Evolutionary conservation across 441 rosid genomes (phyloP).

Genomic region (Populus hybrid): DNA sequence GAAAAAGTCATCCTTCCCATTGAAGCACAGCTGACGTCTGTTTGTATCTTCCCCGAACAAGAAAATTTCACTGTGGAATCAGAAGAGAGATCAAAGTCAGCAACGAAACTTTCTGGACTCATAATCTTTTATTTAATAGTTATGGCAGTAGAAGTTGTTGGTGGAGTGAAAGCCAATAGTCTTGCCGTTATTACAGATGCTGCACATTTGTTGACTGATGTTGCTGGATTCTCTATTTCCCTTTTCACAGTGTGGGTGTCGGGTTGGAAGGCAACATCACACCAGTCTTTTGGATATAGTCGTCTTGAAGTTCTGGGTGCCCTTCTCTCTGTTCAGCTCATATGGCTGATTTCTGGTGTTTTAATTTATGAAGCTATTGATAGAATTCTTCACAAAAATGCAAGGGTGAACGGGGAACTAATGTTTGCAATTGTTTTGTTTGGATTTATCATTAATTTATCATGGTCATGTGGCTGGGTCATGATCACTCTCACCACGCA

Average conservation of each 20-base stretch:
- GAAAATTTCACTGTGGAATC: constrained; percentile 39
- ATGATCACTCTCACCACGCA: constrained; percentile 27
- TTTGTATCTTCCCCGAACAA: constrained; percentile 47
- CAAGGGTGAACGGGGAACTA: constrained; percentile 48
- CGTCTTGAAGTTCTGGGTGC: constrained; percentile 78
- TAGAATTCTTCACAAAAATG: constrained; percentile 43
- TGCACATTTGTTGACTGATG: constrained; percentile 60
- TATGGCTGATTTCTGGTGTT: constrained; percentile 68
- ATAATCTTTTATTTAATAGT: constrained; percentile 43
- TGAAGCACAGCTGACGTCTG: constrained; percentile 15
- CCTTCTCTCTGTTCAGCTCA: constrained; percentile 67
- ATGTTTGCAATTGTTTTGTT: constrained; percentile 67
- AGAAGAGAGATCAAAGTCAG: constrained; percentile 43
- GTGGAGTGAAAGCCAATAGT: constrained; percentile 71
- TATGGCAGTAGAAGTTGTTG: constrained; percentile 55
- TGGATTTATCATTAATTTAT: constrained; percentile 56
- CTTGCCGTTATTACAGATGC: constrained; percentile 75
- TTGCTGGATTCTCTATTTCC: constrained; percentile 55
- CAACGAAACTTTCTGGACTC: constrained; percentile 45
- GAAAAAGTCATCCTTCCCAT: constrained; percentile 19
- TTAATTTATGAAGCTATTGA: constrained; percentile 57
- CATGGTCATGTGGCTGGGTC: constrained; percentile 51
- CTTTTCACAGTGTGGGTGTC: constrained; percentile 61
- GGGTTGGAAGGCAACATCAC: constrained; percentile 52
- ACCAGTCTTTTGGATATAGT: constrained; percentile 59